These are phyloP conservation scores for Capronia coronata DNA, from an alignment of 2,329 filamentous ascomycete species.

Conservation along the genomic window DNA sequence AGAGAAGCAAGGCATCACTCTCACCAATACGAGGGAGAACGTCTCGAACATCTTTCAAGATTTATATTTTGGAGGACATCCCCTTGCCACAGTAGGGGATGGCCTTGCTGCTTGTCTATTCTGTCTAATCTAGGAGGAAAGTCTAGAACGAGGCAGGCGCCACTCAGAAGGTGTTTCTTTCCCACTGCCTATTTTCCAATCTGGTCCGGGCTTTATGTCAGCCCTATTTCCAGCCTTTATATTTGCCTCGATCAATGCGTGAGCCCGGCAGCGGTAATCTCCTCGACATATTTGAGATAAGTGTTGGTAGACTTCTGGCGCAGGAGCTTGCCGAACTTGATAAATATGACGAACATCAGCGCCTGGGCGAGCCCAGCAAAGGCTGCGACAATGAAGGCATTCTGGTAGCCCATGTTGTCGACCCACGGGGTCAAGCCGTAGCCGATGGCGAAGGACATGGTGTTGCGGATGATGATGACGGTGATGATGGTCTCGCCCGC, in stretches of 20 bases:
- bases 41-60: no score
- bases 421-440: constrained; percentile 46
- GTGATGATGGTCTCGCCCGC: constrained; percentile 47
- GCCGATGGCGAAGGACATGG: constrained; percentile 45
- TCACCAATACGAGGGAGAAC: no score
- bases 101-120: no score
- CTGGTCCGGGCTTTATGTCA: no score
- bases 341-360: constrained; percentile 5
- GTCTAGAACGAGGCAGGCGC: no score
- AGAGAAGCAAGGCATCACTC: no score
- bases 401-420: constrained; percentile 37
- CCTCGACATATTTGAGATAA: constrained; percentile 17
- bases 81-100: no score
- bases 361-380: constrained; percentile 36
- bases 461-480: constrained; percentile 47
- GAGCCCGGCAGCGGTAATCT: constrained; percentile 12
- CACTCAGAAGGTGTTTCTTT: no score
- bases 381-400: constrained; percentile 42
- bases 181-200: no score
- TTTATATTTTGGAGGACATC: no score
- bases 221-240: no score
- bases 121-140: no score
- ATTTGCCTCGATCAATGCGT: constrained; percentile 4
- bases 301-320: constrained; percentile 2
- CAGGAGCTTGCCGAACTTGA: constrained; percentile 13